phyloP scores from a whole-genome alignment of 2,329 filamentous ascomycete genomes.

The Arthrinium phaeospermum region DNA sequence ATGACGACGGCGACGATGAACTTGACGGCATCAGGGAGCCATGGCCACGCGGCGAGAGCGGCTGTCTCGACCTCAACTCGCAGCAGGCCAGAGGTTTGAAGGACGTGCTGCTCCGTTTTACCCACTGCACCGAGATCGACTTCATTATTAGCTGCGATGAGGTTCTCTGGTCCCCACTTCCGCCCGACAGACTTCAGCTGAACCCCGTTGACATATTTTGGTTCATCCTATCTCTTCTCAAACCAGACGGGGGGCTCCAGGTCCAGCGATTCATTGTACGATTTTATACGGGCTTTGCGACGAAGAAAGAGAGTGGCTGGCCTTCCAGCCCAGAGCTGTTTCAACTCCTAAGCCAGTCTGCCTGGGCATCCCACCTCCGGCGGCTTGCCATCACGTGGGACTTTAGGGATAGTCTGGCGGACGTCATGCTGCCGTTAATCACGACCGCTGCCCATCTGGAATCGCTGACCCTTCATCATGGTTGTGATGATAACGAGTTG shows the following conservation, averaged over 20 bases:
- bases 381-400: background rate
- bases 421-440: background rate
- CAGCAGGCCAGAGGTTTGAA: background rate
- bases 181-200: background rate
- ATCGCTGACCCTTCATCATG: background rate
- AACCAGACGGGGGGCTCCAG: background rate
- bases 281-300: background rate
- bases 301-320: background rate
- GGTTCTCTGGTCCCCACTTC: background rate
- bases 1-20: background rate
- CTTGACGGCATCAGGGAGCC: background rate
- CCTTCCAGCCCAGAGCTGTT: background rate
- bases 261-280: background rate
- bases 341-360: background rate
- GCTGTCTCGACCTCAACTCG: background rate
- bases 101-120: background rate
- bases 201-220: background rate
- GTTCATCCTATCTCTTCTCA: background rate
- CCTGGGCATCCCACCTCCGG: background rate
- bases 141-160: background rate
- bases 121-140: background rate
- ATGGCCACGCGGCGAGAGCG: background rate
- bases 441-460: background rate
- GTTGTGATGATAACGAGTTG: no score
- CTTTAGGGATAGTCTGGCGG: background rate